These are phyloP conservation scores for Acer campestre DNA, from an alignment of 345 rosid species.

Conservation along the genomic window DNA sequence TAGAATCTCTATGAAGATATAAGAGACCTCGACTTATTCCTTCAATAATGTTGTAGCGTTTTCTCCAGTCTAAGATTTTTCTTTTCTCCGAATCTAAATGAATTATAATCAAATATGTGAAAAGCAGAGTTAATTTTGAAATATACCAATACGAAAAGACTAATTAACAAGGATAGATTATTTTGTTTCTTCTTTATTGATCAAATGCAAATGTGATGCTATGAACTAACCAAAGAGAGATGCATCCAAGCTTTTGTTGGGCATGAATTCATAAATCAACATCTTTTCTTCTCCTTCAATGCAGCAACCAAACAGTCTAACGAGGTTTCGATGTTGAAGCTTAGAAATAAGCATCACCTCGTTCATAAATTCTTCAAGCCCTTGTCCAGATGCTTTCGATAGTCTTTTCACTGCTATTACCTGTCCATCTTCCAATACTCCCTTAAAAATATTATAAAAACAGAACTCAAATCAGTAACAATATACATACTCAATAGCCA, in stretches of 20 bases:
- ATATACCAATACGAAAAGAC: background rate
- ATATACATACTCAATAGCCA: background rate
- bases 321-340: background rate
- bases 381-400: background rate
- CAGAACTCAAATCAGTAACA: background rate
- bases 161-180: no score
- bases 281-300: background rate
- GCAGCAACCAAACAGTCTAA: background rate
- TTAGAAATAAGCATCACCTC: slow-evolving; percentile 2
- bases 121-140: background rate
- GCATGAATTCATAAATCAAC: background rate
- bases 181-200: background rate
- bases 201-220: background rate
- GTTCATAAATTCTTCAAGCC: background rate
- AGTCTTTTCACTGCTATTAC: background rate
- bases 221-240: background rate
- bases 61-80: background rate
- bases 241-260: background rate
- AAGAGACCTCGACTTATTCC: background rate
- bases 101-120: background rate
- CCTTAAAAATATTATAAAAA: background rate
- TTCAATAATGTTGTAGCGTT: background rate
- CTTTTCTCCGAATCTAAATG: background rate
- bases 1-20: background rate
- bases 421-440: background rate